Evolutionary conservation across 1,284 basidiomycete species (phyloP).

Genomic region (Ceratobasidium sp.): DNA sequence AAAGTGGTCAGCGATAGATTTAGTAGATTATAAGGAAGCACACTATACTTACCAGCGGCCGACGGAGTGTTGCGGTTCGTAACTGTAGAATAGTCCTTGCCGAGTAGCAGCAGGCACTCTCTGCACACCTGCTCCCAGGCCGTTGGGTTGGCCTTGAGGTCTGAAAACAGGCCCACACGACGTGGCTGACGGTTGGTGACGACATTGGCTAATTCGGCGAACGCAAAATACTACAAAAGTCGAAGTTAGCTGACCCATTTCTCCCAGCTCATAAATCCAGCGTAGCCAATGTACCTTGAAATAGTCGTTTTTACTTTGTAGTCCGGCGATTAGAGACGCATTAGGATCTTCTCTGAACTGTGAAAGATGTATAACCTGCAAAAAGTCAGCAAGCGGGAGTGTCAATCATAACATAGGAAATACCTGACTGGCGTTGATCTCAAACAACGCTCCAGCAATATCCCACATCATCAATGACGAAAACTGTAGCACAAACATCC

Average conservation of each 20-base stretch:
- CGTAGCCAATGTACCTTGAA: slow-evolving; percentile 25
- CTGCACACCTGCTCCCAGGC: slow-evolving; percentile 48
- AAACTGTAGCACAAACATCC: slow-evolving; percentile 33
- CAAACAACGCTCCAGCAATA: slow-evolving; percentile 38
- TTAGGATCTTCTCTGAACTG: slow-evolving; percentile 43
- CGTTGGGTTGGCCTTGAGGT: slow-evolving; percentile 41
- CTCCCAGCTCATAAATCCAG: background rate
- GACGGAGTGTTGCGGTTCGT: slow-evolving; percentile 34
- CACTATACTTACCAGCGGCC: background rate
- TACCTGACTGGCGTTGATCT: slow-evolving; percentile 41
- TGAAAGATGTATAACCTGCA: slow-evolving; percentile 32
- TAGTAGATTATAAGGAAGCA: background rate
- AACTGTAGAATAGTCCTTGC: slow-evolving; percentile 48
- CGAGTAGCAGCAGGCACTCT: slow-evolving; percentile 47
- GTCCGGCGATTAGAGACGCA: slow-evolving; percentile 29
- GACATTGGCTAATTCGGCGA: slow-evolving; percentile 43
- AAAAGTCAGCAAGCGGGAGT: background rate
- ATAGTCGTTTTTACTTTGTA: slow-evolving; percentile 38
- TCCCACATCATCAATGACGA: slow-evolving; percentile 33
- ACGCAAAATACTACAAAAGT: slow-evolving; percentile 29
- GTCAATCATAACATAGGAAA: background rate
- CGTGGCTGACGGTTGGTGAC: slow-evolving; percentile 24
- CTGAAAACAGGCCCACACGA: slow-evolving; percentile 46
- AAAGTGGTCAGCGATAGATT: background rate
- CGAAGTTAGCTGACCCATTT: background rate